phyloP scores from a whole-genome alignment of 768 basidiomycete genomes.

The Trichaptum fuscoviolaceum region DNA sequence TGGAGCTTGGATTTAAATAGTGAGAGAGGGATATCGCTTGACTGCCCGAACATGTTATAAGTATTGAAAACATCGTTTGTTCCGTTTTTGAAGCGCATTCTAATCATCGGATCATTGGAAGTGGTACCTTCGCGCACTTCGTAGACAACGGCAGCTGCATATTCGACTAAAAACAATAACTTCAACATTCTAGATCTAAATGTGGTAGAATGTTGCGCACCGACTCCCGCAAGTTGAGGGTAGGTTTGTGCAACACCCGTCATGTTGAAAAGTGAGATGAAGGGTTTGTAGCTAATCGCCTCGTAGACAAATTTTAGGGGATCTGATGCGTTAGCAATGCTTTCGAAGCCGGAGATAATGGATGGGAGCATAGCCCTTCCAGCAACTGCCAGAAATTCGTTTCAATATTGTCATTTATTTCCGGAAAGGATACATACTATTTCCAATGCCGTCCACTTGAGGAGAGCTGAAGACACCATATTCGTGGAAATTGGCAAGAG shows the following conservation, averaged over 20 bases:
- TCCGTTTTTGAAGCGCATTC: slow-evolving; percentile 70
- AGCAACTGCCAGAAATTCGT: slow-evolving; percentile 41
- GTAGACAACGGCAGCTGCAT: slow-evolving; percentile 50
- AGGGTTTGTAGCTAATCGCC: slow-evolving; percentile 71
- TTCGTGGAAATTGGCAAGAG: slow-evolving; percentile 70
- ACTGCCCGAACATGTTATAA: slow-evolving; percentile 35
- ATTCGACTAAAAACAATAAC: slow-evolving; percentile 41
- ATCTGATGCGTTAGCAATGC: slow-evolving; percentile 44
- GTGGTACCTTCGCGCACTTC: slow-evolving; percentile 50
- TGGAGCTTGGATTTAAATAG: slow-evolving; percentile 42
- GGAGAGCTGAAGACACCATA: slow-evolving; percentile 58
- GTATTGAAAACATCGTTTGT: slow-evolving; percentile 41
- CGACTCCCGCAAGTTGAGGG: slow-evolving; percentile 53
- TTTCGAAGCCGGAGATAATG: slow-evolving; percentile 47
- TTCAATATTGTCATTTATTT: slow-evolving; percentile 10
- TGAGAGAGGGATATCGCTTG: slow-evolving; percentile 50
- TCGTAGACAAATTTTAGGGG: slow-evolving; percentile 54
- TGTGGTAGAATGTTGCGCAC: slow-evolving; percentile 25
- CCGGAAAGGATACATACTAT: slow-evolving; percentile 37
- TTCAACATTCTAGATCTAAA: not conserved
- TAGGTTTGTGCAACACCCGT: slow-evolving; percentile 48
- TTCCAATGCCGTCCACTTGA: slow-evolving; percentile 54
- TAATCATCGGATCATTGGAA: slow-evolving; percentile 45
- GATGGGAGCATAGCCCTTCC: slow-evolving; percentile 59
- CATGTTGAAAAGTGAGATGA: slow-evolving; percentile 75